A percentile compares a stretch with the other conserved stretches of the same genome.
These are phyloP conservation scores for Termitomyces sp. DNA, from an alignment of 768 basidiomycete genomes.

Conservation along the genomic window DNA sequence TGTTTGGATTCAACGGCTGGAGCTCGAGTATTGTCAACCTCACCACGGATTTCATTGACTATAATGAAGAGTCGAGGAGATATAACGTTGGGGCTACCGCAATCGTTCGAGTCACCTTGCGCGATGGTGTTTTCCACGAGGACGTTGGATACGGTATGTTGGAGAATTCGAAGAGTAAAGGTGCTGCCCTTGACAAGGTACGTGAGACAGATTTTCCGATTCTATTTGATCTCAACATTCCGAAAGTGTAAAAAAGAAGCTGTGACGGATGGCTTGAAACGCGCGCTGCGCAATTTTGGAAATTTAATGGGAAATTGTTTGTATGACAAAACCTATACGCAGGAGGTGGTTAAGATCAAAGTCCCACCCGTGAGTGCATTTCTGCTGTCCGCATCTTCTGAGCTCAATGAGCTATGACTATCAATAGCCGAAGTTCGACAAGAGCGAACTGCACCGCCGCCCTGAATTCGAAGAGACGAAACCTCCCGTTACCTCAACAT, in stretches of 20 bases:
- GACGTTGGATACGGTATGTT: slow-evolving; percentile 89
- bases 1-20: slow-evolving; percentile 99
- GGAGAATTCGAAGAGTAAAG: slow-evolving; percentile 87
- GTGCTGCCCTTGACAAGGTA: slow-evolving; percentile 88
- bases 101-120: slow-evolving; percentile 80
- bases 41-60: slow-evolving; percentile 77
- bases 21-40: slow-evolving; percentile 74
- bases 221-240: background rate
- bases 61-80: slow-evolving; percentile 58
- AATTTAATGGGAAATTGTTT: slow-evolving; percentile 94
- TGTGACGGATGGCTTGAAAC: slow-evolving; percentile 91
- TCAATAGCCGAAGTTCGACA: slow-evolving; percentile 62
- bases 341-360: slow-evolving; percentile 85
- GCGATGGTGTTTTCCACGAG: slow-evolving; percentile 88
- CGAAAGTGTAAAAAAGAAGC: slow-evolving; percentile 96
- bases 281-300: slow-evolving; percentile 88
- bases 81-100: slow-evolving; percentile 80
- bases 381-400: background rate
- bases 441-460: slow-evolving; percentile 61
- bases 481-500: slow-evolving; percentile 18
- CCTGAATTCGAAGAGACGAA: slow-evolving; percentile 61
- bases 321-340: slow-evolving; percentile 90
- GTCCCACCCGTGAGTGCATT: slow-evolving; percentile 64
- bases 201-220: slow-evolving; percentile 15
- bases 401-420: background rate